Evolutionary conservation across 1,284 basidiomycete genomes (phyloP).

Genomic region (Moesziomyces parantarcticus): DNA sequence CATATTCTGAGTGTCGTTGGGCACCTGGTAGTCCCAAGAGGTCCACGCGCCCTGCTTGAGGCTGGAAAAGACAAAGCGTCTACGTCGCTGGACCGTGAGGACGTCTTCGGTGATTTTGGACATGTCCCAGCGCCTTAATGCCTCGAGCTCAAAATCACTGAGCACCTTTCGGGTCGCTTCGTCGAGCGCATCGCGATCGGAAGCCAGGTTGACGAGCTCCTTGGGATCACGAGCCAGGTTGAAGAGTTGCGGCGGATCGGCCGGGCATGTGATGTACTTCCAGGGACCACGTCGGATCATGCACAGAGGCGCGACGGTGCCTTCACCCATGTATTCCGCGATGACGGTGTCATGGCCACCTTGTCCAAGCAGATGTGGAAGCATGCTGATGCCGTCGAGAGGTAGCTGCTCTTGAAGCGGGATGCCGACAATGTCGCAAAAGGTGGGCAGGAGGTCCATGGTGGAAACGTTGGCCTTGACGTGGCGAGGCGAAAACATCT

Average conservation of each 20-base stretch:
- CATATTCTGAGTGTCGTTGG: constrained; percentile 35
- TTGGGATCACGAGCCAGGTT: constrained; percentile 28
- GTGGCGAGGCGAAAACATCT: constrained; percentile 28
- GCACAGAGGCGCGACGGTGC: constrained; percentile 32
- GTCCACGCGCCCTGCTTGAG: constrained; percentile 42
- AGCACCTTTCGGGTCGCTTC: constrained; percentile 21
- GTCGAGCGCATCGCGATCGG: constrained; percentile 21
- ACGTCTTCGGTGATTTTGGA: constrained; percentile 40
- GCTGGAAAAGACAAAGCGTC: constrained; percentile 35
- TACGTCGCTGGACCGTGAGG: constrained; percentile 29
- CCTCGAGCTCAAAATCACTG: constrained; percentile 21
- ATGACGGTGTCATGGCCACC: constrained; percentile 35
- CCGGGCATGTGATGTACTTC: constrained; percentile 39
- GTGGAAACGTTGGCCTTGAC: constrained; percentile 41
- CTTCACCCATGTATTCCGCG: constrained; percentile 43
- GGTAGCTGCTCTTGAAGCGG: constrained; percentile 31
- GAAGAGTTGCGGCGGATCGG: constrained; percentile 38
- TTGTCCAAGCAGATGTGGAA: constrained; percentile 27
- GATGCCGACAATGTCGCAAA: constrained; percentile 36
- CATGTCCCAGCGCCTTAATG: constrained; percentile 29
- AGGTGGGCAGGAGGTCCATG: constrained; percentile 39
- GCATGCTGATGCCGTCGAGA: constrained; percentile 35
- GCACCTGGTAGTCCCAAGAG: constrained; percentile 42
- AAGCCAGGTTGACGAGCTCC: constrained; percentile 37
- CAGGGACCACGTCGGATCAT: constrained; percentile 43